Percentiles rank a stretch among this genome's conserved stretches.
Evolutionary conservation across 1,139 yeast genomes (phyloP).

Genomic region (Tardiomyces digboiensis): DNA sequence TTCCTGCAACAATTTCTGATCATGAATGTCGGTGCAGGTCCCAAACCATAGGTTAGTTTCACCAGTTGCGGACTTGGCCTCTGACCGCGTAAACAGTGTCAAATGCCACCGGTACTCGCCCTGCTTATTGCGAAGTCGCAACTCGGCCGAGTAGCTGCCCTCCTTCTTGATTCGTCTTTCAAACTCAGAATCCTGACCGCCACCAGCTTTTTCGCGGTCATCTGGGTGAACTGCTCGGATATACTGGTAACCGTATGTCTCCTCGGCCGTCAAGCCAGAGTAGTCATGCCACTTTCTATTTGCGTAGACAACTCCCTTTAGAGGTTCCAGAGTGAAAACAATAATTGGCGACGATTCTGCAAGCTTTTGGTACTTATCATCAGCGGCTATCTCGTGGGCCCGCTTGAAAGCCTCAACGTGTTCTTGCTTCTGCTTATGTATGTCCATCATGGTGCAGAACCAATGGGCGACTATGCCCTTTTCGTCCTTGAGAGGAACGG

Average conservation of each 20-base stretch:
- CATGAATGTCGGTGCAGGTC: conserved; percentile 27
- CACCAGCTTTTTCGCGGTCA: conserved; percentile 19
- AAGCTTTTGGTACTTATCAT: conserved; percentile 12
- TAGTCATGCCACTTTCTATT: conserved; percentile 27
- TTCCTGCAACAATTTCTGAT: conserved; percentile 35
- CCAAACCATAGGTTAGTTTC: conserved; percentile 21
- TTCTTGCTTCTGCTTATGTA: conserved; percentile 26
- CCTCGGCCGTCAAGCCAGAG: conserved; percentile 21
- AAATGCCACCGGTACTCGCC: conserved; percentile 26
- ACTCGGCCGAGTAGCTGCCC: conserved; percentile 15
- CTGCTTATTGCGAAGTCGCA: conserved; percentile 17
- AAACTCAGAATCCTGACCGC: not conserved
- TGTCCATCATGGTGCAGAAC: conserved; percentile 29
- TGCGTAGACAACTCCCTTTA: conserved; percentile 24
- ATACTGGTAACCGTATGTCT: conserved; percentile 24
- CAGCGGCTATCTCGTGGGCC: conserved; percentile 25
- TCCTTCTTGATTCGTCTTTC: not conserved
- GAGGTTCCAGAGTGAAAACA: conserved; percentile 24
- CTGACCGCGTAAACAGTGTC: conserved; percentile 20
- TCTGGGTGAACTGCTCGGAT: conserved; percentile 20
- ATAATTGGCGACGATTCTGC: conserved; percentile 29
- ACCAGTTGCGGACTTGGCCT: conserved; percentile 10
- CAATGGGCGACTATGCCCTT: conserved; percentile 26
- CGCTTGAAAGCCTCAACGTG: conserved; percentile 23
- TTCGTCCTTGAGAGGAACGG: conserved; percentile 25